Base-by-base conservation (phyloP, 2,329 filamentous ascomycete genomes). In the Botrytis porri region DNA sequence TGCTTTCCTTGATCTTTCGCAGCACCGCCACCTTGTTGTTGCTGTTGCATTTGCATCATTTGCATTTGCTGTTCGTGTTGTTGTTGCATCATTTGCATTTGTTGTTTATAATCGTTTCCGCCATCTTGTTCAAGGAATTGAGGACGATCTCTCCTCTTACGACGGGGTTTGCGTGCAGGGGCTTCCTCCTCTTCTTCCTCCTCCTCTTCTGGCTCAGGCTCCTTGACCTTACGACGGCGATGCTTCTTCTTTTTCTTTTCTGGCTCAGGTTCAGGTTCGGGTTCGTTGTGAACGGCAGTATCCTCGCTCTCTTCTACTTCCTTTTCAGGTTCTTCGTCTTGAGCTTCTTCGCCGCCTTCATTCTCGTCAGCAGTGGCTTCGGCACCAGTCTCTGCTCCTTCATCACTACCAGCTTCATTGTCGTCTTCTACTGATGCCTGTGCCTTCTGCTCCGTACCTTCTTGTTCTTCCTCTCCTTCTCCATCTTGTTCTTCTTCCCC, bases 1-100 rank as follows among this genome's bases (percentile, higher is more conserved):
- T 94, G 90, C 82, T 80, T 67, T 45, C 65, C 59, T 72, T 75
- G 62, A 73, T 76, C 65, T 39, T 72, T 70, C 71, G 74, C 32
- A 39, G 64, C 60, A 45, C 22, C 37, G 72, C 72, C 37, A 25
- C 16, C 18, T 71, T 72, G 69, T 45, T 66, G 57, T 51, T 70
- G 59, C 18, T 60, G 63, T 39, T 72, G 70, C 29, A 57, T 39
- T n/a, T 72, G 70, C 61, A 72, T 72, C 69, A 71, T 71, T 35
- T 71, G 69, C 69, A 71, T 71, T 66, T 71, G 69, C 16, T 70
- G 67, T n/a, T 67, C 65, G 37, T 71, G 69, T 43, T 71, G 69
- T 65, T 65, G 45, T 43, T 71, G 60, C 70, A 72, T 72, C 62
- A 72, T 54, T 45, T 72, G 64, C 64, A 67, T 67, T 41, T 67